Conservation (phyloP, 306 rosid species). For the Begonia masoniana region DNA sequence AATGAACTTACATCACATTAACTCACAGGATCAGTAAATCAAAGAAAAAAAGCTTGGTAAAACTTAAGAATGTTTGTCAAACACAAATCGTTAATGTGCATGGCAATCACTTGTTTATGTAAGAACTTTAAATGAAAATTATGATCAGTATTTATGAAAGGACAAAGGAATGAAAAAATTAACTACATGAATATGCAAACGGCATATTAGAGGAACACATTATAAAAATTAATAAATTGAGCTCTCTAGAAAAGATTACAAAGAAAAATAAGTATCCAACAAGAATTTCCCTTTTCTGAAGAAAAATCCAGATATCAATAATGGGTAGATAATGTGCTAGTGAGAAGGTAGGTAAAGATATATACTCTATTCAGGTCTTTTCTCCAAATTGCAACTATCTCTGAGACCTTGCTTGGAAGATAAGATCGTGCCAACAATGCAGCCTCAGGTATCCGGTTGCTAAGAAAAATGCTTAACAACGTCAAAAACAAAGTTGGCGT, state of each 20-base stretch:
- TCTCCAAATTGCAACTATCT: constrained; percentile 94
- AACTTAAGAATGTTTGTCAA: background rate
- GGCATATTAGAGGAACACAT: no score
- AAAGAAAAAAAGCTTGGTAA: background rate
- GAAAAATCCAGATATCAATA: no score
- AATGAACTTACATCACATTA: background rate
- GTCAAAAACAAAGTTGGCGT: background rate
- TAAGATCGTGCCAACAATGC: constrained; percentile 98
- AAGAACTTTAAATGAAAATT: background rate
- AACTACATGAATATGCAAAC: no score
- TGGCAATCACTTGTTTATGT: background rate
- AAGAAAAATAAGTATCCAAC: no score
- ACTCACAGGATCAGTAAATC: background rate
- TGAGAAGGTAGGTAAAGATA: constrained; percentile 1
- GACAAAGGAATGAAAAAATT: no score
- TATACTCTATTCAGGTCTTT: constrained; percentile 85
- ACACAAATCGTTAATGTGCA: no score
- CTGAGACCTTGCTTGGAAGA: constrained; percentile 97
- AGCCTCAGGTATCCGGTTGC: constrained; percentile 99
- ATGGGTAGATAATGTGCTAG: background rate
- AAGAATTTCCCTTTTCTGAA: no score
- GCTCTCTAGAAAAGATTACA: no score
- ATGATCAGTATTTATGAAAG: no score
- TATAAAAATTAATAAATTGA: no score
- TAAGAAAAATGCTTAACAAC: constrained; percentile 15